Evolutionary conservation across 2,329 filamentous ascomycete species (phyloP), one percentile per base, ranked within the genome.

Genomic region (Pleomassaria siparia): DNA sequence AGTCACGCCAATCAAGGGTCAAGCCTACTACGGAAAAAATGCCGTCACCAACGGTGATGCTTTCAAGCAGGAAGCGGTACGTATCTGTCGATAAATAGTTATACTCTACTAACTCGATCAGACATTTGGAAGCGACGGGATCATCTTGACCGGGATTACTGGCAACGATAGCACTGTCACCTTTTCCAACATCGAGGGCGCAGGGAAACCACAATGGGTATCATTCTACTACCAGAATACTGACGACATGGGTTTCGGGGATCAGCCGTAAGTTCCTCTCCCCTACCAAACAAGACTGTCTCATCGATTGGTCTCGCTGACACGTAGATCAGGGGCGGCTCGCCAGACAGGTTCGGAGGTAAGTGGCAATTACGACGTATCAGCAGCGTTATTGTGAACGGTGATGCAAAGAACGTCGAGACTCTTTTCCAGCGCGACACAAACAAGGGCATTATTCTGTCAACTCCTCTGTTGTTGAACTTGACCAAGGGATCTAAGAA

Each of bases 161-260:
- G 79, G 78, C 11, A 82, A 81, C 47, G 75, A 78, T 49, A 80
- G 76, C 62, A 81, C 75, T 0, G 74, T 80, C 10, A 79, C 75
- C 0, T 81, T 82, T 56, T 63, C 71, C 4, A 67, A 69, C 4
- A 72, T 82, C 32, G 64, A 77, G 55, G 79, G 79, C 8, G 66
- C 69, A 0, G 79, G 78, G 2, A 74, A 76, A 47, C 74, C 76
- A 1, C 80, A 82, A 59, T 82, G 79, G 79, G 74, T 82, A 1
- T 80, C 78, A 0, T 82, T 82, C 61, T 78, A 81, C 61, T 81
- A 81, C 54, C 78, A 82, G 50, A 81, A 83, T 62, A 82, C 72
- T 2, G 81, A 83, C 41, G 81, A 83, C 48, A 82, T 83, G 78
- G 81, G 80, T 2, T 84, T 80, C 45, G 81, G 81, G 1, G 72